Percentiles rank a stretch among this genome's conserved stretches.
Evolutionary conservation across 1,139 yeast genomes (phyloP).

Genomic region (Sugiyamaella novakii): DNA sequence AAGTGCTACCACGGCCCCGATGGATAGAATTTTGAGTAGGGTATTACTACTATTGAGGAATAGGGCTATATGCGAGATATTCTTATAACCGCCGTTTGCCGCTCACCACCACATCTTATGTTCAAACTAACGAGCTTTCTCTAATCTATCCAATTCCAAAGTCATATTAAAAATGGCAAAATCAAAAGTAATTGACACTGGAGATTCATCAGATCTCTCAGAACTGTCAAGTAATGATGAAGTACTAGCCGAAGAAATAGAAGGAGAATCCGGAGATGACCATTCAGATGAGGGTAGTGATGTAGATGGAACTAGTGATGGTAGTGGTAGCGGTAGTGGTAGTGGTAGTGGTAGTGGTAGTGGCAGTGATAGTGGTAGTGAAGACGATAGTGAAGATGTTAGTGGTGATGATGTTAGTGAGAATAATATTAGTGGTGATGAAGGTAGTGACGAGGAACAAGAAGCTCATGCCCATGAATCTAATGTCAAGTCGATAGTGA

Average conservation of each 20-base stretch:
- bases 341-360: slow-evolving; percentile 25
- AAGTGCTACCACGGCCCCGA: slow-evolving; percentile 14
- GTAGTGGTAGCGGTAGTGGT: slow-evolving; percentile 27
- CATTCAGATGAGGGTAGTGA: slow-evolving; percentile 30
- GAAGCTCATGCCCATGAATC: slow-evolving; percentile 14
- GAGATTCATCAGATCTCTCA: slow-evolving; percentile 32
- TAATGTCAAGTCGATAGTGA: slow-evolving; percentile 26
- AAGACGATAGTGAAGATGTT: slow-evolving; percentile 29
- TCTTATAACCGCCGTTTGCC: too few species aligned
- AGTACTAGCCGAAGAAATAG: slow-evolving; percentile 25
- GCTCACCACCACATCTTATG: too few species aligned
- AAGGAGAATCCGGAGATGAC: slow-evolving; percentile 26
- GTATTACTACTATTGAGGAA: background rate
- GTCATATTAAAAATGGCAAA: too few species aligned
- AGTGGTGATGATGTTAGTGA: slow-evolving; percentile 28
- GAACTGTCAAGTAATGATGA: slow-evolving; percentile 27
- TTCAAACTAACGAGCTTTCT: too few species aligned
- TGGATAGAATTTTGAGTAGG: background rate
- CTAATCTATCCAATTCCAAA: too few species aligned
- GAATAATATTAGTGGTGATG: slow-evolving; percentile 24
- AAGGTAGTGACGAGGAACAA: slow-evolving; percentile 28
- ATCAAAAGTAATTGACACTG: slow-evolving; percentile 18
- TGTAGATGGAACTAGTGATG: slow-evolving; percentile 27
- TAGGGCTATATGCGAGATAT: too few species aligned
- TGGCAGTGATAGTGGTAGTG: slow-evolving; percentile 27